Evolutionary conservation across 768 basidiomycete species (phyloP).

Genomic region (Nidularia pulvinata): DNA sequence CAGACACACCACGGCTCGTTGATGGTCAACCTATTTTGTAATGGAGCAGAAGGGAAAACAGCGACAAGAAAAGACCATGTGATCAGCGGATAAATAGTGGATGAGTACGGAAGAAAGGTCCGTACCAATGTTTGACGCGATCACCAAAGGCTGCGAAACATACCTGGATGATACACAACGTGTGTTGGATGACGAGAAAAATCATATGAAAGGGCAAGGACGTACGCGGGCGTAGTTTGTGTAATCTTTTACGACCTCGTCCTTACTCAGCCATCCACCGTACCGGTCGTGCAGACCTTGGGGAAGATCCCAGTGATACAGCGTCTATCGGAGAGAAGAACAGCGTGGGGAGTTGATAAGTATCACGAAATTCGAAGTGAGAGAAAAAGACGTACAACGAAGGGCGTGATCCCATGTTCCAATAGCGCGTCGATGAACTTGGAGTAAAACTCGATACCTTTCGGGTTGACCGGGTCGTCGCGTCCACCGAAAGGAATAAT

Average conservation of each 20-base stretch:
- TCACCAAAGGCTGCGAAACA: slow-evolving; percentile 76
- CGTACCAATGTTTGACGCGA: slow-evolving; percentile 69
- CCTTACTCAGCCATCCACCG: slow-evolving; percentile 70
- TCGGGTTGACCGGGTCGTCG: slow-evolving; percentile 64
- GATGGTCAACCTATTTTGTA: slow-evolving; percentile 52
- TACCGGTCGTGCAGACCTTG: slow-evolving; percentile 73
- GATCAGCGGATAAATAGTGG: slow-evolving; percentile 15
- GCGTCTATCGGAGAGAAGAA: slow-evolving; percentile 38
- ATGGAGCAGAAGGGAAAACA: too few relatives aligned
- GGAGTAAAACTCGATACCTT: slow-evolving; percentile 68
- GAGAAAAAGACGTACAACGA: slow-evolving; percentile 37
- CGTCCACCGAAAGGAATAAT: slow-evolving; percentile 50
- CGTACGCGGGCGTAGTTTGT: slow-evolving; percentile 54
- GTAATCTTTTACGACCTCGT: slow-evolving; percentile 69
- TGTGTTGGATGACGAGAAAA: too few relatives aligned
- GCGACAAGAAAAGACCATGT: not conserved
- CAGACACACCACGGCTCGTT: slow-evolving; percentile 77
- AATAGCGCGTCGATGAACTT: slow-evolving; percentile 67
- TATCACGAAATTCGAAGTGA: not conserved
- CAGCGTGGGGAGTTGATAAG: not conserved
- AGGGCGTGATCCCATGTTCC: slow-evolving; percentile 58
- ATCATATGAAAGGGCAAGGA: slow-evolving; percentile 2
- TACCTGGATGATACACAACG: slow-evolving; percentile 25
- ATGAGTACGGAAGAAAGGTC: slow-evolving; percentile 2
- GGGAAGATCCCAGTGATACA: slow-evolving; percentile 82